A percentile compares a stretch with the other conserved stretches of the same genome.
Evolutionary conservation across 176 grass and related monocot species (phyloP).

Genomic region (Triticum turgidum): DNA sequence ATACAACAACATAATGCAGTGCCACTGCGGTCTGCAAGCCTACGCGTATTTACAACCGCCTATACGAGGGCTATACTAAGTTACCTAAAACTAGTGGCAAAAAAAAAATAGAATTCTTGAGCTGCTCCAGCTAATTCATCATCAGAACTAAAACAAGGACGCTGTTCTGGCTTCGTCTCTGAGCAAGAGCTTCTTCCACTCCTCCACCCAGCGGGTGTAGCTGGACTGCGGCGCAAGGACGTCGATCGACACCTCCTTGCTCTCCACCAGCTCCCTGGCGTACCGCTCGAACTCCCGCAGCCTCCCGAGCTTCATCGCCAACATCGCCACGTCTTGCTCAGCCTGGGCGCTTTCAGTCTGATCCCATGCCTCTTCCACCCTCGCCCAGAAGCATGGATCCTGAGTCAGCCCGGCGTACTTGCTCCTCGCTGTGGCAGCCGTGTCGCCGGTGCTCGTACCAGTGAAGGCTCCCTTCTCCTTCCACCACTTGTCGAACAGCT

Average conservation of each 20-base stretch:
- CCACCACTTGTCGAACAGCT: conserved; percentile 97
- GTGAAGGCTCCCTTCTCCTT: conserved; percentile 15
- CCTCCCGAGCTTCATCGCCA: conserved; percentile 36
- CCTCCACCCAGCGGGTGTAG: conserved; percentile 66
- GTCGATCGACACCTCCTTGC: conserved; percentile 79
- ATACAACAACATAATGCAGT: conserved; percentile 24
- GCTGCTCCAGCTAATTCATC: background rate
- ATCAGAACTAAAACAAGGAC: conserved; percentile 29
- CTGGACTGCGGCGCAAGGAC: conserved; percentile 89
- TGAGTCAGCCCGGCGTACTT: conserved; percentile 92
- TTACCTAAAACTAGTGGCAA: conserved; percentile 8
- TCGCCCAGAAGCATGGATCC: conserved; percentile 95
- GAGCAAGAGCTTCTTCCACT: conserved; percentile 72
- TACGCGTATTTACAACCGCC: conserved; percentile 38
- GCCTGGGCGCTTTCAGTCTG: conserved; percentile 30
- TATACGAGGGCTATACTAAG: conserved; percentile 17
- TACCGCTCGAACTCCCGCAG: conserved; percentile 65
- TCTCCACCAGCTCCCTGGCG: conserved; percentile 54
- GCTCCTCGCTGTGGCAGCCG: conserved; percentile 38
- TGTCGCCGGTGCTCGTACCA: background rate
- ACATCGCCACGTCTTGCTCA: conserved; percentile 24
- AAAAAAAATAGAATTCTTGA: background rate
- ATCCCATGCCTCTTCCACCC: conserved; percentile 75
- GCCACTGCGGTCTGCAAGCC: conserved; percentile 21
- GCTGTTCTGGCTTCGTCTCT: conserved; percentile 37